Evolutionary conservation across 805 yeast species (phyloP).

Genomic region (Lachancea sp.): DNA sequence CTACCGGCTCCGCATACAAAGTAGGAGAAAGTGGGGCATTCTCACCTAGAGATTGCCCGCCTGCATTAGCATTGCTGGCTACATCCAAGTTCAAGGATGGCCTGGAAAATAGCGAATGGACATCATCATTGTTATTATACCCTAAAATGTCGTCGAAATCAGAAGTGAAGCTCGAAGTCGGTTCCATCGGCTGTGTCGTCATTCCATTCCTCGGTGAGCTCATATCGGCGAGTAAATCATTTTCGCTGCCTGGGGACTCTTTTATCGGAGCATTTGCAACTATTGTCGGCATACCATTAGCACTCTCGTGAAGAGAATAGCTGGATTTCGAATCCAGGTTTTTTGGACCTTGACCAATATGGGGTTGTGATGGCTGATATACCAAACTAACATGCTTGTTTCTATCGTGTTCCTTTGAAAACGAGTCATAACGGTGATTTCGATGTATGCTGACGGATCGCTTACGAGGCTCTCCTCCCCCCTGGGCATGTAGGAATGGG

Average conservation of each 20-base stretch:
- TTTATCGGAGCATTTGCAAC: constrained; percentile 15
- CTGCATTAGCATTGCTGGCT: constrained; percentile 1
- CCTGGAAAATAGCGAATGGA: constrained; percentile 3
- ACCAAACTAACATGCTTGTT: not conserved
- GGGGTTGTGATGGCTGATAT: not conserved
- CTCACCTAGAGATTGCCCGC: not conserved
- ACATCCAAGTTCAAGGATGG: constrained; percentile 1
- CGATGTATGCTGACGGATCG: constrained; percentile 13
- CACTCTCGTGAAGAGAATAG: constrained; percentile 9
- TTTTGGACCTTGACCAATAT: not conserved
- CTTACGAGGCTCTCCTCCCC: constrained; percentile 4
- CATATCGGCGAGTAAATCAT: constrained; percentile 2
- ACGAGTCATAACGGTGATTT: constrained; percentile 12
- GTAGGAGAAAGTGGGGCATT: constrained; percentile 11
- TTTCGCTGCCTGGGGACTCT: constrained; percentile 12
- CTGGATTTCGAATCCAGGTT: not conserved
- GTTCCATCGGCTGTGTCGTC: constrained; percentile 5
- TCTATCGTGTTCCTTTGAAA: not conserved
- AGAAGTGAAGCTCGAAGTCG: constrained; percentile 9
- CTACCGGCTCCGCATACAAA: constrained; percentile 20
- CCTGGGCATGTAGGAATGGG: constrained; percentile 6
- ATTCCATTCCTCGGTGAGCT: constrained; percentile 1
- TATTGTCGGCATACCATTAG: constrained; percentile 16
- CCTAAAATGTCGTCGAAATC: constrained; percentile 12
- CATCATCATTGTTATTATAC: constrained; percentile 5